Evolutionary conservation across 345 rosid species (phyloP).

Genomic region (Ailanthus altissimus): DNA sequence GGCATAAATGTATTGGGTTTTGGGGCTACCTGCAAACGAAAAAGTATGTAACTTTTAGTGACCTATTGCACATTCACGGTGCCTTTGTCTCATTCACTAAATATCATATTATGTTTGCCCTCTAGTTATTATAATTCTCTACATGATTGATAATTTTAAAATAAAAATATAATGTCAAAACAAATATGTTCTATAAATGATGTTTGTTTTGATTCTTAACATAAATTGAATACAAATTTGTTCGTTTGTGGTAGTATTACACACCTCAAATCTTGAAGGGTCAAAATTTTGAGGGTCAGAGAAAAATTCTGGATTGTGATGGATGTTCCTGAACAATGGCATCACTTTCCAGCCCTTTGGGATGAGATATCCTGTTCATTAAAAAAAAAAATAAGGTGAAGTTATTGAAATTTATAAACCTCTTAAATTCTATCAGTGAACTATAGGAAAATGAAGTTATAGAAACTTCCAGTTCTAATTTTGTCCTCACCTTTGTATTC

Average conservation of each 20-base stretch:
- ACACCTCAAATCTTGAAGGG: constrained; percentile 90
- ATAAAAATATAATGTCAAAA: too few relatives aligned
- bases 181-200: too few relatives aligned
- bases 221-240: background rate
- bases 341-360: constrained; percentile 99
- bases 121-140: too few relatives aligned
- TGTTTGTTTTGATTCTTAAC: background rate
- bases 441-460: background rate
- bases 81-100: background rate
- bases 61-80: background rate
- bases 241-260: background rate
- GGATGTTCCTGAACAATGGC: constrained; percentile 96
- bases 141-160: too few relatives aligned
- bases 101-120: too few relatives aligned
- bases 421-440: background rate
- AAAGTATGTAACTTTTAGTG: background rate
- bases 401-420: background rate
- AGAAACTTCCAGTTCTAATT: constrained; percentile 18
- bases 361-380: constrained; percentile 65
- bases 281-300: constrained; percentile 72
- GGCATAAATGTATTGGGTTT: constrained; percentile 86
- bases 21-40: constrained; percentile 52
- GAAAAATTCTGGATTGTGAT: constrained; percentile 75
- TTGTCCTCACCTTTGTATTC: constrained; percentile 66
- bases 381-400: background rate